phyloP scores from a whole-genome alignment of 345 rosid species.

The Populus alba region DNA sequence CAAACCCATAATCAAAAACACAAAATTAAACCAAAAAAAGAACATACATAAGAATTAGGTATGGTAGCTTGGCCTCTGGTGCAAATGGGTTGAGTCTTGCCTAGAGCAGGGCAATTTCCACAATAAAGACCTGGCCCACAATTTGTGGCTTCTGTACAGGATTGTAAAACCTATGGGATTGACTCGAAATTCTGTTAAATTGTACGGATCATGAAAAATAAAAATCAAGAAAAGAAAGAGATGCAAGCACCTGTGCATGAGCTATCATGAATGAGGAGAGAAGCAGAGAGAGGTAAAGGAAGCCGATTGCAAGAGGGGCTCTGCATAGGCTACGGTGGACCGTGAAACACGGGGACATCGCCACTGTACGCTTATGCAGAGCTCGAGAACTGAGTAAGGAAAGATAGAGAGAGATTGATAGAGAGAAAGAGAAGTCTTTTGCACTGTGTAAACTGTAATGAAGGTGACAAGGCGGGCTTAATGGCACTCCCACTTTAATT shows the following conservation, averaged over 20 bases:
- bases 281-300: conserved; percentile 28
- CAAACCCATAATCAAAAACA: neutral
- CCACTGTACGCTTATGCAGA: conserved; percentile 37
- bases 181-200: conserved; percentile 19
- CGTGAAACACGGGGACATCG: conserved; percentile 51
- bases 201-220: conserved; percentile 22
- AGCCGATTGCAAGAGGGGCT: conserved; percentile 31
- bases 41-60: conserved; percentile 70
- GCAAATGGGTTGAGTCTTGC: conserved; percentile 69
- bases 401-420: conserved; percentile 18
- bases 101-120: conserved; percentile 79
- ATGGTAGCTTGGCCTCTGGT: conserved; percentile 81
- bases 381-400: conserved; percentile 28
- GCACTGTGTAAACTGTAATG: neutral
- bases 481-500: neutral
- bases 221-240: neutral
- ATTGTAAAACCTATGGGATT: conserved; percentile 54
- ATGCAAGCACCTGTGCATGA: conserved; percentile 46
- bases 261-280: conserved; percentile 30
- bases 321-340: conserved; percentile 46
- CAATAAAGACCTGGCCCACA: conserved; percentile 79
- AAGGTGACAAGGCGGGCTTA: conserved; percentile 22
- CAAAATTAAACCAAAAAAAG: conserved; percentile 1
- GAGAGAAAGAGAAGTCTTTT: conserved; percentile 8
- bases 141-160: conserved; percentile 61